Evolutionary conservation across 352 stramenopile species (phyloP).

Genomic region (Phytophthora tentaculata): DNA sequence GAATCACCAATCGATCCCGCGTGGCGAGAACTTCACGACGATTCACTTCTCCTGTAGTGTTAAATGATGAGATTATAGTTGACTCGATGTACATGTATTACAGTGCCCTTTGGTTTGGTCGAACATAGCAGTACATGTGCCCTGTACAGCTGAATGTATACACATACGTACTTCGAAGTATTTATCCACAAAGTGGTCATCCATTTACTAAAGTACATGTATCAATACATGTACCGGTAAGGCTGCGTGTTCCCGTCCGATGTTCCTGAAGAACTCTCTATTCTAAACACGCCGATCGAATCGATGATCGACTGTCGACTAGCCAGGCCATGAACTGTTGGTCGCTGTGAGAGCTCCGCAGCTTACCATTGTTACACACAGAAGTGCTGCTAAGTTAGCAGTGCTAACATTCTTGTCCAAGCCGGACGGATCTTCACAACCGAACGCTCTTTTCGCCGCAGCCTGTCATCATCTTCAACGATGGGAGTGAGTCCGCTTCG

Average conservation of each 20-base stretch:
- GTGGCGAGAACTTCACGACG: not conserved
- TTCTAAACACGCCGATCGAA: constrained; percentile 9
- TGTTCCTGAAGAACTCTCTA: not conserved
- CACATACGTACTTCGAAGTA: too few species aligned
- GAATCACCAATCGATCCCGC: not conserved
- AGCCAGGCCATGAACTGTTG: constrained; percentile 11
- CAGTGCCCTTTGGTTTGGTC: too few species aligned
- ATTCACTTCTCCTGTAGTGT: constrained; percentile 1
- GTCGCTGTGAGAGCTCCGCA: not conserved
- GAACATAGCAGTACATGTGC: too few species aligned
- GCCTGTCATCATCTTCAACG: constrained; percentile 29
- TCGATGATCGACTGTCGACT: constrained; percentile 7
- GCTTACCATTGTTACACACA: constrained; percentile 7
- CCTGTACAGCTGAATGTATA: too few species aligned
- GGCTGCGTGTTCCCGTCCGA: constrained; percentile 14
- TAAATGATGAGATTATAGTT: too few species aligned
- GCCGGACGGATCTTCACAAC: constrained; percentile 18
- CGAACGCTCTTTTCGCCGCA: too few species aligned
- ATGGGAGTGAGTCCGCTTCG: constrained; percentile 20
- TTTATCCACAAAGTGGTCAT: not conserved
- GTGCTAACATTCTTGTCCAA: constrained; percentile 13
- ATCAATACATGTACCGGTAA: too few species aligned
- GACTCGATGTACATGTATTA: too few species aligned
- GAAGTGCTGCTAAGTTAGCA: too few species aligned
- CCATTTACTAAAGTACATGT: too few species aligned